Evolutionary conservation across 768 basidiomycete species (phyloP).

Genomic region (Psilocybe cubensis): DNA sequence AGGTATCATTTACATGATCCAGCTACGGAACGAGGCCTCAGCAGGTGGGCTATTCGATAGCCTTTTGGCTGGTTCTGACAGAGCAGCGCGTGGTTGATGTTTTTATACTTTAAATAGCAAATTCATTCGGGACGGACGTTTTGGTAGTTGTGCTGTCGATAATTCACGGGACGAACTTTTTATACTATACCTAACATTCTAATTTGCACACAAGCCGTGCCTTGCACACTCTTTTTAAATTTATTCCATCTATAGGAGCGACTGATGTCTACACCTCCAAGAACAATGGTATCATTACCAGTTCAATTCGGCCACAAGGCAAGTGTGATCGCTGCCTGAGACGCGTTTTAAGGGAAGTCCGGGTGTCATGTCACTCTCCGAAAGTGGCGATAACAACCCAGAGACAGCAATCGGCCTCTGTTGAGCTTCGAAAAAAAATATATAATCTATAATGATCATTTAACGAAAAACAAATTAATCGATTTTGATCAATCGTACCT

Average conservation of each 20-base stretch:
- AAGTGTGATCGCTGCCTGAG: constrained; percentile 88
- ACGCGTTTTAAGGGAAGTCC: constrained; percentile 83
- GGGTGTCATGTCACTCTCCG: constrained; percentile 55
- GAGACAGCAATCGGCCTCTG: constrained; percentile 38
- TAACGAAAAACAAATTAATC: background rate
- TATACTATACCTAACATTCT: constrained; percentile 12
- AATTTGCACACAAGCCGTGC: constrained; percentile 11
- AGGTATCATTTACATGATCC: constrained; percentile 97
- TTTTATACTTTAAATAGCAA: background rate
- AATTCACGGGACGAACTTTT: constrained; percentile 7
- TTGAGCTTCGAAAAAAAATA: constrained; percentile 69
- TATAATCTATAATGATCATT: constrained; percentile 69
- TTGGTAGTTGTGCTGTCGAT: constrained; percentile 8
- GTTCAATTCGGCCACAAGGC: constrained; percentile 68
- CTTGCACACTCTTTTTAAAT: constrained; percentile 15
- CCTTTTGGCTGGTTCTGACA: constrained; percentile 86
- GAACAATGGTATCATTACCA: constrained; percentile 25
- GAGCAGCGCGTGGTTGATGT: constrained; percentile 38
- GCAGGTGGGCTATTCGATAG: constrained; percentile 86
- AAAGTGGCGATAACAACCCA: constrained; percentile 66
- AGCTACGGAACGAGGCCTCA: constrained; percentile 86
- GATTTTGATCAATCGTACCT: constrained; percentile 43
- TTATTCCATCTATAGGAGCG: background rate
- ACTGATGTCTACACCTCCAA: background rate
- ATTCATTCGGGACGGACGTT: background rate